Percentiles rank a stretch among this genome's conserved stretches.
Evolutionary conservation across 192 early-diverging fungal genomes (phyloP).

Genomic region (Podila verticillata): DNA sequence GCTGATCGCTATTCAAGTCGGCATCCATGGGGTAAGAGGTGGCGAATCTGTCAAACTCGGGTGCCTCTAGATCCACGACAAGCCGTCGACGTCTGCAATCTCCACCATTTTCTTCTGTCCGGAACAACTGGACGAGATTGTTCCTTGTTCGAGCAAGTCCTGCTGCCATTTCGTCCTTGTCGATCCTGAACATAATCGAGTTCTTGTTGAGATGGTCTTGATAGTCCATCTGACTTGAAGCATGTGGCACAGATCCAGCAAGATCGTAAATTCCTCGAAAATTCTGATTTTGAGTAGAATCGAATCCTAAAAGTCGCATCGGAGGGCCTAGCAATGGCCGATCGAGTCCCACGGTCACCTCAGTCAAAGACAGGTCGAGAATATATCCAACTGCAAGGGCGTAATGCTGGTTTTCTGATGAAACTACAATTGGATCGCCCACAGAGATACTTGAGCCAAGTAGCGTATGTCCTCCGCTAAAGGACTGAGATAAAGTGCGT

Average conservation of each 20-base stretch:
- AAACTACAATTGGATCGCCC: constrained; percentile 87
- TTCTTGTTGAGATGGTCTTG: constrained; percentile 40
- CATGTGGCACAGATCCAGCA: not conserved
- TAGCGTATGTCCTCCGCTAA: constrained; percentile 29
- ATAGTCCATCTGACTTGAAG: constrained; percentile 10
- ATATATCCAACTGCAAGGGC: constrained; percentile 84
- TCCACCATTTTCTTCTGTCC: constrained; percentile 50
- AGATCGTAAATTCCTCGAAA: constrained; percentile 55
- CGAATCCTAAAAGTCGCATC: constrained; percentile 61
- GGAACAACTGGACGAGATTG: constrained; percentile 83
- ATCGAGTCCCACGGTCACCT: constrained; percentile 68
- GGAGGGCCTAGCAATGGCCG: constrained; percentile 74
- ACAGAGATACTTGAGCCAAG: constrained; percentile 62
- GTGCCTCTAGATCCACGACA: constrained; percentile 83
- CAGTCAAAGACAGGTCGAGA: constrained; percentile 54
- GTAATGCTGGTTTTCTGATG: constrained; percentile 76
- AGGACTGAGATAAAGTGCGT: constrained; percentile 25
- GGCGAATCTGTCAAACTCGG: constrained; percentile 60
- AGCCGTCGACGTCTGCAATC: constrained; percentile 67
- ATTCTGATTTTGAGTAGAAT: constrained; percentile 66
- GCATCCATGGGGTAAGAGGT: constrained; percentile 14
- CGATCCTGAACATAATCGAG: constrained; percentile 72
- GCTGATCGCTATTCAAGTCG: constrained; percentile 79
- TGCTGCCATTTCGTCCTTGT: constrained; percentile 83
- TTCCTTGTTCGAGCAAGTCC: constrained; percentile 75